Percentiles rank a stretch among this genome's conserved stretches.
Evolutionary conservation across 148 eudicot species (phyloP).

Genomic region (Nyssa sinensis): DNA sequence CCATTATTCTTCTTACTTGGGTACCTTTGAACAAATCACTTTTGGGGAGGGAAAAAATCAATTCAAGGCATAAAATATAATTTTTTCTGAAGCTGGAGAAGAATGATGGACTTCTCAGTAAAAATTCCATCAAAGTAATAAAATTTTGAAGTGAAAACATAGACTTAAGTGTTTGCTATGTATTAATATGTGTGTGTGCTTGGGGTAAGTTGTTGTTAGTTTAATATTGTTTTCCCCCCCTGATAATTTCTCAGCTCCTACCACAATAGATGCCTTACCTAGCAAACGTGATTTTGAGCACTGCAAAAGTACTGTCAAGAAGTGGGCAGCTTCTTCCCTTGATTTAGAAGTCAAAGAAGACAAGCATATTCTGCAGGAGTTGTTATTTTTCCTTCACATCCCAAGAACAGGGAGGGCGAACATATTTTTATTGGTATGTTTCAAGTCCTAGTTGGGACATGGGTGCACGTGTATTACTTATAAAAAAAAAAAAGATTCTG

Average conservation of each 20-base stretch:
- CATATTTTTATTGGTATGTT: constrained; percentile 90
- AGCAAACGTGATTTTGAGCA: constrained; percentile 46
- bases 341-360: constrained; percentile 57
- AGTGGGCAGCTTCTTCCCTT: constrained; percentile 67
- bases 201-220: background rate
- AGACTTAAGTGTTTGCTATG: too few relatives aligned
- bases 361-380: constrained; percentile 61
- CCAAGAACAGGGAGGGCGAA: constrained; percentile 95
- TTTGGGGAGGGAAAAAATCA: background rate
- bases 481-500: too few relatives aligned
- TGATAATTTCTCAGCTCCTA: constrained; percentile 23
- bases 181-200: background rate
- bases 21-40: background rate
- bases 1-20: background rate
- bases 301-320: constrained; percentile 59
- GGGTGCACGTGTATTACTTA: too few relatives aligned
- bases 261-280: constrained; percentile 24
- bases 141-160: background rate
- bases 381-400: constrained; percentile 85
- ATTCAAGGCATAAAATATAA: too few relatives aligned
- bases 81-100: too few relatives aligned
- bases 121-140: too few relatives aligned
- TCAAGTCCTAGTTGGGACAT: too few relatives aligned
- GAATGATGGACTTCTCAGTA: too few relatives aligned
- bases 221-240: background rate